Percentiles rank a stretch among this genome's conserved stretches.
These are phyloP conservation scores for Diaporthe ampelina DNA, from an alignment of 2,329 filamentous ascomycete genomes.

Conservation along the genomic window DNA sequence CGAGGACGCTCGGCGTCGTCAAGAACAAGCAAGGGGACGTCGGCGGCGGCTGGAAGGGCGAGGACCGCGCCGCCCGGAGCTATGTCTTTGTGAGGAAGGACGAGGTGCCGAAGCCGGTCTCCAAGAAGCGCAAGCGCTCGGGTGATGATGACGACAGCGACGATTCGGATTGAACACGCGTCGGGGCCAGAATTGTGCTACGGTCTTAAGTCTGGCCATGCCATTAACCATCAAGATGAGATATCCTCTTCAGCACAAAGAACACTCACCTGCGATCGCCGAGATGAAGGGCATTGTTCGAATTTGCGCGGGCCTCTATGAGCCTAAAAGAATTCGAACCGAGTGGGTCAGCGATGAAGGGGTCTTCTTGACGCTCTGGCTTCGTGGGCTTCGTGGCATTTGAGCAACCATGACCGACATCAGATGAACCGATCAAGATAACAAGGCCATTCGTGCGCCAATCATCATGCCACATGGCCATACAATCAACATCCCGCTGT, in stretches of 20 bases:
- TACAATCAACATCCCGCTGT: background rate
- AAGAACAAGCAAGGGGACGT: conserved; percentile 60
- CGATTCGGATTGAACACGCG: conserved; percentile 47
- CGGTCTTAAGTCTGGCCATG: background rate
- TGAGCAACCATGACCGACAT: background rate
- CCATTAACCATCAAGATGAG: background rate
- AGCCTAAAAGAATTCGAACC: background rate
- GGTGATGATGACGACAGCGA: conserved; percentile 49
- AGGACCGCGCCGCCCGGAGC: conserved; percentile 68
- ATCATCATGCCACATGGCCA: background rate
- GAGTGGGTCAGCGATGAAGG: background rate
- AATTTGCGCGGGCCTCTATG: background rate
- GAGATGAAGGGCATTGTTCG: background rate
- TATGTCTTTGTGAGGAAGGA: conserved; percentile 74
- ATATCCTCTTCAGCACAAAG: background rate
- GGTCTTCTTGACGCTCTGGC: background rate
- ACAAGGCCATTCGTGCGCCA: background rate
- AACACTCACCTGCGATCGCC: background rate
- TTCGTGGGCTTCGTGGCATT: background rate
- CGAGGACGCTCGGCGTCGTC: conserved; percentile 78
- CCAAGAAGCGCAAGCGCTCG: conserved; percentile 50
- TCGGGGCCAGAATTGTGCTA: background rate
- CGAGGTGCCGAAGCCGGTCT: conserved; percentile 53
- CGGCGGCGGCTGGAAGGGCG: conserved; percentile 64
- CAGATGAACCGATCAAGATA: background rate